A percentile compares a stretch with the other conserved stretches of the same genome.
These are phyloP conservation scores for Ambrosia artemisiifolia DNA, from an alignment of 129 eudicot species.

Conservation along the genomic window DNA sequence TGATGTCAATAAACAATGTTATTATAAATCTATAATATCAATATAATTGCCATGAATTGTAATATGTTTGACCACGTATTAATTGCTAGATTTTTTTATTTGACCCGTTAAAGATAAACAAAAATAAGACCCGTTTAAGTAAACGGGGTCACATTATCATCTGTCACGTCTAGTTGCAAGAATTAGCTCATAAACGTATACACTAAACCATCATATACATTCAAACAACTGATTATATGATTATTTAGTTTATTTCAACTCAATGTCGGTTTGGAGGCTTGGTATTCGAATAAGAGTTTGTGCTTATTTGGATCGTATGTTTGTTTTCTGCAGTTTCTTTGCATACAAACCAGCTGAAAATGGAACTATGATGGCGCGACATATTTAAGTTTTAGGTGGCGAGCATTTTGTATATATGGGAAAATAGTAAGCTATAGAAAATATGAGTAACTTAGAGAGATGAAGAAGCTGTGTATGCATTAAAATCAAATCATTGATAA, in stretches of 20 bases:
- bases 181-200: neutral
- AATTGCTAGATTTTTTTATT: neutral
- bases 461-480: neutral
- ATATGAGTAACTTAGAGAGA: constrained; percentile 10
- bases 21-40: neutral
- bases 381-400: constrained; percentile 21
- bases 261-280: neutral
- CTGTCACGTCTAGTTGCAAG: neutral
- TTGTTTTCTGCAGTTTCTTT: constrained; percentile 50
- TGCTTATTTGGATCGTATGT: neutral
- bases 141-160: neutral
- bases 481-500: constrained; percentile 10
- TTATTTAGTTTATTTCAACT: neutral
- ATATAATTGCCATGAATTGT: too few species aligned
- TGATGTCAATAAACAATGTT: neutral
- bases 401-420: constrained; percentile 42
- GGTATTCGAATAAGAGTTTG: neutral
- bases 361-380: constrained; percentile 54
- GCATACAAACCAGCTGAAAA: constrained; percentile 72
- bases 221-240: neutral
- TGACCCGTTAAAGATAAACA: neutral
- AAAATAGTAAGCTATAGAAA: constrained; percentile 22
- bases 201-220: neutral
- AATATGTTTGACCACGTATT: too few species aligned
- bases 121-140: neutral